Evolutionary conservation across 1,139 yeast genomes (phyloP).

Genomic region (Scheffersomyces lignicola): DNA sequence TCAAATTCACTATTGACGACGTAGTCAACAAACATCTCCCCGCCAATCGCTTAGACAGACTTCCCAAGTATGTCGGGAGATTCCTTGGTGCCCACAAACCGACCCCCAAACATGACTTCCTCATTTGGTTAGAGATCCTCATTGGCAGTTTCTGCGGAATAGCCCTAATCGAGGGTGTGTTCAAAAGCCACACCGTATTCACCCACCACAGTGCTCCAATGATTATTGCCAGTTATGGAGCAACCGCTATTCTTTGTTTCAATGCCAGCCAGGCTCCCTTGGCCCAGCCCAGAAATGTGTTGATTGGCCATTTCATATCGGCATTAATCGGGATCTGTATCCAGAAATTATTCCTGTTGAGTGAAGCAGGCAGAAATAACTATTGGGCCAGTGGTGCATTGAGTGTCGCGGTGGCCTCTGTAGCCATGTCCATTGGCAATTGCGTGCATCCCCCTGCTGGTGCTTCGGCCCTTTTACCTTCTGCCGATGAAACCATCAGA

Average conservation of each 20-base stretch:
- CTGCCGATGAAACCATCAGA: slow-evolving; percentile 46
- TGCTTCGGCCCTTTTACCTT: slow-evolving; percentile 66
- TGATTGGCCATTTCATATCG: slow-evolving; percentile 57
- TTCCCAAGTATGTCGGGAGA: slow-evolving; percentile 30
- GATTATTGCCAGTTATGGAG: slow-evolving; percentile 66
- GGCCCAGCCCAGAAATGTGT: slow-evolving; percentile 65
- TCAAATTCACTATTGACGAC: slow-evolving; percentile 42
- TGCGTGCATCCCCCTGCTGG: slow-evolving; percentile 78
- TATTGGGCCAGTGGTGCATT: slow-evolving; percentile 65
- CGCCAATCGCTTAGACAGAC: slow-evolving; percentile 22
- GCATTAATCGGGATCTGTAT: slow-evolving; percentile 57
- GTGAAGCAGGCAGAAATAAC: slow-evolving; percentile 39
- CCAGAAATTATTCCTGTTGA: slow-evolving; percentile 52
- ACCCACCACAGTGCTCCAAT: slow-evolving; percentile 46
- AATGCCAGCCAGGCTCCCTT: slow-evolving; percentile 59
- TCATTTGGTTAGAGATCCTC: slow-evolving; percentile 49
- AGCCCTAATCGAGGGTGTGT: slow-evolving; percentile 50
- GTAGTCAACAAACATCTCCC: slow-evolving; percentile 30
- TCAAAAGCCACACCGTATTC: slow-evolving; percentile 47
- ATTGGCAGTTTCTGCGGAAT: slow-evolving; percentile 55
- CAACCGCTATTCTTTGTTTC: slow-evolving; percentile 62
- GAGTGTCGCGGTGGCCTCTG: slow-evolving; percentile 57
- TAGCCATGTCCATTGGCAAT: slow-evolving; percentile 55
- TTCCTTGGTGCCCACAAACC: slow-evolving; percentile 35
- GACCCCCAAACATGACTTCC: slow-evolving; percentile 36